Evolutionary conservation across 495 filamentous ascomycete species (phyloP).

Genomic region (Lasiosphaeria hispida): DNA sequence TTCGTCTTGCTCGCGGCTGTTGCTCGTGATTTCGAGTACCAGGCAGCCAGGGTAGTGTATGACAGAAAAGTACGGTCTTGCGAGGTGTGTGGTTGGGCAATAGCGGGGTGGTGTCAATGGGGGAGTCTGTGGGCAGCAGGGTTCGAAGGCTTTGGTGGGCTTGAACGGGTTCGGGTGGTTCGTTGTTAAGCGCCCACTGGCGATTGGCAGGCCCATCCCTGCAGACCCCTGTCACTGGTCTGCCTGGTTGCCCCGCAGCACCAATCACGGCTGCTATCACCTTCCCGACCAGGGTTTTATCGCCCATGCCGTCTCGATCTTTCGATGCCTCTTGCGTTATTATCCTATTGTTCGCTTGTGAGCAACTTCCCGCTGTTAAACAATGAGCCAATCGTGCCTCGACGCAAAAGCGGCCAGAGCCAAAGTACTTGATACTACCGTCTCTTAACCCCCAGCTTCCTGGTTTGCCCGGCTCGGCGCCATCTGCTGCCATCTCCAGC

Average conservation of each 20-base stretch:
- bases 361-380: conserved; percentile 11
- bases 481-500: not conserved
- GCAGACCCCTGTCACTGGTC: not conserved
- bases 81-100: too few relatives aligned
- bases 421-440: conserved; percentile 9
- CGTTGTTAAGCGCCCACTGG: conserved; percentile 29
- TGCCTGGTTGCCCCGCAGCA: not conserved
- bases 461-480: not conserved
- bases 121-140: not conserved
- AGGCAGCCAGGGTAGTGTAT: too few relatives aligned
- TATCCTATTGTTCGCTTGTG: conserved; percentile 26
- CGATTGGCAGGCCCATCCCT: conserved; percentile 30
- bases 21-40: too few relatives aligned
- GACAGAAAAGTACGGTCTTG: too few relatives aligned
- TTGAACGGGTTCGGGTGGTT: too few relatives aligned
- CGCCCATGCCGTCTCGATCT: conserved; percentile 24
- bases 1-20: too few relatives aligned
- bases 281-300: conserved; percentile 26
- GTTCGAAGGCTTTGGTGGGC: conserved; percentile 6
- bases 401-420: not conserved
- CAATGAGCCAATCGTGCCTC: conserved; percentile 10
- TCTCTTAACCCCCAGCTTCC: not conserved
- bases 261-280: conserved; percentile 37
- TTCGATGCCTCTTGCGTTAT: conserved; percentile 24
- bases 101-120: too few relatives aligned